Percentiles rank a stretch among this genome's conserved stretches.
Evolutionary conservation across 2,329 filamentous ascomycete species (phyloP).

Genomic region (Fusarium papillatum): DNA sequence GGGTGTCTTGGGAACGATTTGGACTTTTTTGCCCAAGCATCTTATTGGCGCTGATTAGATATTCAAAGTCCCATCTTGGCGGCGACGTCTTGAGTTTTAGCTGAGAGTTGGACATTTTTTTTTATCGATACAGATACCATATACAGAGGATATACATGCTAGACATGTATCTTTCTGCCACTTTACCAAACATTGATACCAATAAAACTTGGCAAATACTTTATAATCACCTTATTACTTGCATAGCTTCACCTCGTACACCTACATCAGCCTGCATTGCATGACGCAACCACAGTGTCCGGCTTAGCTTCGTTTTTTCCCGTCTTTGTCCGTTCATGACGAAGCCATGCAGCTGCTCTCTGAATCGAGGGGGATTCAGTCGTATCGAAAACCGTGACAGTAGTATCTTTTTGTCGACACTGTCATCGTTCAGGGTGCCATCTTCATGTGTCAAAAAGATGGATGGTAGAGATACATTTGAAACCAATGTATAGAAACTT

Average conservation of each 20-base stretch:
- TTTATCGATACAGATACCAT: slow-evolving; percentile 14
- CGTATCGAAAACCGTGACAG: not conserved
- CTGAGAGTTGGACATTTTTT: slow-evolving; percentile 5
- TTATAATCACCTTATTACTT: not conserved
- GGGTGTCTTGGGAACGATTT: slow-evolving; percentile 84
- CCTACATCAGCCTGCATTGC: slow-evolving; percentile 1
- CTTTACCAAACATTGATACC: not conserved
- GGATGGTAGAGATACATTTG: not conserved
- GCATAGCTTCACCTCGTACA: not conserved
- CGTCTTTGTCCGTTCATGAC: slow-evolving; percentile 2
- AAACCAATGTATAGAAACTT: not conserved
- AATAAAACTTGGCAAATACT: not conserved
- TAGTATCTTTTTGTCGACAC: not conserved
- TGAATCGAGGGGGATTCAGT: not conserved
- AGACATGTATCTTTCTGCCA: not conserved
- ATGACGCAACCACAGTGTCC: slow-evolving; percentile 4
- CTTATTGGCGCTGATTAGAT: slow-evolving; percentile 68
- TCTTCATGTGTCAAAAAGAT: not conserved
- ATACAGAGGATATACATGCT: not conserved
- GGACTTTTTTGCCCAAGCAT: slow-evolving; percentile 88
- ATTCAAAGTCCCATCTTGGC: not conserved
- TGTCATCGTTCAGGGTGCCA: not conserved
- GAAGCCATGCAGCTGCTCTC: not conserved
- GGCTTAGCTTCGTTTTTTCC: not conserved
- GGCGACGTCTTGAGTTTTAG: slow-evolving; percentile 1